Conservation (phyloP, 164 flowering plant genomes). For the Saururus chinensis region DNA sequence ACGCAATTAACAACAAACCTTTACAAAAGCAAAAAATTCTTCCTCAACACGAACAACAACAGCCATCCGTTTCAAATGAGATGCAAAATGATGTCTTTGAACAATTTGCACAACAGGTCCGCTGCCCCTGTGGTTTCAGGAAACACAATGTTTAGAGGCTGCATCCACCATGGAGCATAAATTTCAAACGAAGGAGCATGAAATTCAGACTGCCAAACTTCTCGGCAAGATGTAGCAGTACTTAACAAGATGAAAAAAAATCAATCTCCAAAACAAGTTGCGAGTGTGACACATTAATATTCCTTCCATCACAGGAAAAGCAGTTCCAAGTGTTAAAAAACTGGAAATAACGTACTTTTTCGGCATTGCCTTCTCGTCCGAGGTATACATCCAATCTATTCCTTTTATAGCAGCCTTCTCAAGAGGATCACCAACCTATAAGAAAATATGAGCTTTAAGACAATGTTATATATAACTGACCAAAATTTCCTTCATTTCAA, state of each 20-base stretch:
- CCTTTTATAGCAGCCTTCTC: slow-evolving; percentile 99
- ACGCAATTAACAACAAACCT: slow-evolving; percentile 35
- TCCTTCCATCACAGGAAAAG: too few relatives aligned
- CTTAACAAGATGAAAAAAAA: too few relatives aligned
- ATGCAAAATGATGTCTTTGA: slow-evolving; percentile 97
- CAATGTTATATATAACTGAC: neutral
- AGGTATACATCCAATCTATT: slow-evolving; percentile 89
- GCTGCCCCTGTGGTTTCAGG: slow-evolving; percentile 45
- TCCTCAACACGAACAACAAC: slow-evolving; percentile 87
- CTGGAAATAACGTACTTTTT: slow-evolving; percentile 47
- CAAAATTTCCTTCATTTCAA: too few relatives aligned
- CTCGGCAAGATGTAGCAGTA: too few relatives aligned
- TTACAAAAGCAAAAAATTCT: slow-evolving; percentile 84
- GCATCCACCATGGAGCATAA: too few relatives aligned
- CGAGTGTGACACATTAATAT: too few relatives aligned
- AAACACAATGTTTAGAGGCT: neutral
- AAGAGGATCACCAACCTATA: slow-evolving; percentile 99
- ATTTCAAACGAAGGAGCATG: too few relatives aligned
- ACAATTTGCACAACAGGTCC: slow-evolving; percentile 78
- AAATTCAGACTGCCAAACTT: too few relatives aligned
- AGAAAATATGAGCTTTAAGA: neutral
- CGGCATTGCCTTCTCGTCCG: slow-evolving; percentile 96
- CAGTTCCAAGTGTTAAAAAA: too few relatives aligned
- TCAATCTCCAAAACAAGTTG: too few relatives aligned
- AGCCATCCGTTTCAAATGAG: slow-evolving; percentile 92